Conservation (phyloP, 2,329 filamentous ascomycete species). For the Amauroascus verrucosus region DNA sequence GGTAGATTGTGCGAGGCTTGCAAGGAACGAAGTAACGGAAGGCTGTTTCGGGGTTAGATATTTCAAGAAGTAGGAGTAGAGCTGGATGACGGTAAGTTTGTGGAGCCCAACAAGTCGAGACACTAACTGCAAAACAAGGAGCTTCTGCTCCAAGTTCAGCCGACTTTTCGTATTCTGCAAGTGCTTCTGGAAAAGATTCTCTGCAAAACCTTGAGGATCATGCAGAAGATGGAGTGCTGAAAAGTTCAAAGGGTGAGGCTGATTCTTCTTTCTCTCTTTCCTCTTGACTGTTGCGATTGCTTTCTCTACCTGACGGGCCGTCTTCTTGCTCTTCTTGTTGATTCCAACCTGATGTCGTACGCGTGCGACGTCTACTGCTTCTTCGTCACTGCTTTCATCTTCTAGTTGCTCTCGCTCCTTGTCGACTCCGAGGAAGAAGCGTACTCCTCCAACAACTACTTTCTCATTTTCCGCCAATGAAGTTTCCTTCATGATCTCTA, state of each 20-base stretch:
- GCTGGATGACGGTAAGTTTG: constrained; percentile 74
- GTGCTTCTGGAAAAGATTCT: constrained; percentile 81
- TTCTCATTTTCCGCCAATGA: constrained; percentile 85
- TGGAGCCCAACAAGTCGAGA: constrained; percentile 86
- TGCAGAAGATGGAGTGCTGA: constrained; percentile 88
- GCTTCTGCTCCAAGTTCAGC: constrained; percentile 75
- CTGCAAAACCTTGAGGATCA: constrained; percentile 88
- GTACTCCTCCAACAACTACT: constrained; percentile 73
- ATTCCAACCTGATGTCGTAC: constrained; percentile 77
- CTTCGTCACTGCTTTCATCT: constrained; percentile 76
- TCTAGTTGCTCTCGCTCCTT: constrained; percentile 89
- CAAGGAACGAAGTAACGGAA: constrained; percentile 84
- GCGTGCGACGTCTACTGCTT: constrained; percentile 63
- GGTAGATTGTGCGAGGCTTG: constrained; percentile 81
- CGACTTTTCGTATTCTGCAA: constrained; percentile 77
- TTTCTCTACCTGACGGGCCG: constrained; percentile 64
- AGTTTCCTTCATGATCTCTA: constrained; percentile 97
- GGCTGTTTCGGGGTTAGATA: constrained; percentile 79
- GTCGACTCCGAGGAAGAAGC: constrained; percentile 93
- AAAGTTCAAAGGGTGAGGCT: constrained; percentile 85
- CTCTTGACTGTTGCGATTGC: constrained; percentile 74
- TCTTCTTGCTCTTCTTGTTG: constrained; percentile 95
- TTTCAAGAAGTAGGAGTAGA: constrained; percentile 96
- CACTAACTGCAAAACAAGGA: constrained; percentile 82
- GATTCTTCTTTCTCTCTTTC: constrained; percentile 76